Conservation (phyloP, 768 basidiomycete species). For the Solioccasus polychromus region DNA sequence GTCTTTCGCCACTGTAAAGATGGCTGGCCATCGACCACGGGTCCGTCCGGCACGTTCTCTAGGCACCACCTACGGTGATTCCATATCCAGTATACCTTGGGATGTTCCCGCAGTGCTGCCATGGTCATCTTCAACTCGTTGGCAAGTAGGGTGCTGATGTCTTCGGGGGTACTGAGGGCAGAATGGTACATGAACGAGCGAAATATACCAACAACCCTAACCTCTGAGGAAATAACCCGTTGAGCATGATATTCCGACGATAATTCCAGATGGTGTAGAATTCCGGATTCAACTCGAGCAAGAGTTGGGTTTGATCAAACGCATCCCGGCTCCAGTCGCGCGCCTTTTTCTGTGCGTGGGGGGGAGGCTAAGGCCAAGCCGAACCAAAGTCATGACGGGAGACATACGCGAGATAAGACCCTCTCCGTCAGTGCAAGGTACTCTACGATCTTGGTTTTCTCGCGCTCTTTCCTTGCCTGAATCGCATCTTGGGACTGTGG, state of each 20-base stretch:
- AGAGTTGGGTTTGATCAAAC: constrained; percentile 68
- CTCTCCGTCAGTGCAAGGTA: constrained; percentile 66
- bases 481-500: constrained; percentile 55
- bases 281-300: constrained; percentile 88
- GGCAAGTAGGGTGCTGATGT: constrained; percentile 60
- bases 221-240: constrained; percentile 69
- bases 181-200: constrained; percentile 7
- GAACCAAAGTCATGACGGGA: background rate
- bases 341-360: constrained; percentile 55
- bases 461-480: constrained; percentile 67
- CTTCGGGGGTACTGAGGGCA: constrained; percentile 50
- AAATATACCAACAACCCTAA: constrained; percentile 28
- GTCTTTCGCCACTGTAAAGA: constrained; percentile 67
- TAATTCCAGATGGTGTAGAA: constrained; percentile 98
- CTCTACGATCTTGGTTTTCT: constrained; percentile 71
- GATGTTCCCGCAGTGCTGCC: constrained; percentile 73
- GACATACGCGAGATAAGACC: constrained; percentile 61
- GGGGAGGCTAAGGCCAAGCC: background rate
- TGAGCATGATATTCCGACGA: constrained; percentile 72
- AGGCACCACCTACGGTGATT: constrained; percentile 97
- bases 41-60: constrained; percentile 77
- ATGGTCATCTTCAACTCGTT: constrained; percentile 82
- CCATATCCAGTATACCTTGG: constrained; percentile 99
- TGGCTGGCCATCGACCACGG: constrained; percentile 43
- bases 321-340: constrained; percentile 72